Percentiles rank a stretch among this genome's conserved stretches.
These are phyloP conservation scores for Zoysia pacifica DNA, from an alignment of 176 grass and related monocot species.

Conservation along the genomic window DNA sequence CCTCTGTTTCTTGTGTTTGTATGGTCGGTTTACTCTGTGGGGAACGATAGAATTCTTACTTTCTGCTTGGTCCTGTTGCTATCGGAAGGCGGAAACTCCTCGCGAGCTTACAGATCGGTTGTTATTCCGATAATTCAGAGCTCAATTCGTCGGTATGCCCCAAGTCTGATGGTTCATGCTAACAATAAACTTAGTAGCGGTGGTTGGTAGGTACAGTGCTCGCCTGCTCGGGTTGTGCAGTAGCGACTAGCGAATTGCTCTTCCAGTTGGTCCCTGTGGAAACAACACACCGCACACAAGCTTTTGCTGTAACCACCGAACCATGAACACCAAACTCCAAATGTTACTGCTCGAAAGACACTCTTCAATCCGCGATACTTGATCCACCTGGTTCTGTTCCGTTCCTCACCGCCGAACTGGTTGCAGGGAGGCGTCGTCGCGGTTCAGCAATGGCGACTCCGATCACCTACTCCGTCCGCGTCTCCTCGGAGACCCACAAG, in stretches of 20 bases:
- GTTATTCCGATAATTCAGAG: neutral
- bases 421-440: neutral
- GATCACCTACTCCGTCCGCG: constrained; percentile 34
- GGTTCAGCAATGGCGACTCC: constrained; percentile 43
- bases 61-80: neutral
- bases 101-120: neutral
- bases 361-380: neutral
- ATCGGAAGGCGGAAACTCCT: neutral
- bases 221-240: neutral
- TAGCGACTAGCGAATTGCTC: neutral
- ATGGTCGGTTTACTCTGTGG: constrained; percentile 9
- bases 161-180: neutral
- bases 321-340: neutral
- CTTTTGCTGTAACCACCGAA: neutral
- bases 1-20: constrained; percentile 1
- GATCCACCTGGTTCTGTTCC: neutral
- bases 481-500: constrained; percentile 53
- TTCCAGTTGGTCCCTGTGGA: neutral
- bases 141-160: neutral
- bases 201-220: neutral
- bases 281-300: neutral
- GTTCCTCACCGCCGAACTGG: neutral
- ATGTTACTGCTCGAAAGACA: neutral
- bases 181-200: neutral
- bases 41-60: neutral